Percentiles rank a stretch among this genome's conserved stretches.
phyloP scores from a whole-genome alignment of 331 rosid genomes.

The Malus hybrid region DNA sequence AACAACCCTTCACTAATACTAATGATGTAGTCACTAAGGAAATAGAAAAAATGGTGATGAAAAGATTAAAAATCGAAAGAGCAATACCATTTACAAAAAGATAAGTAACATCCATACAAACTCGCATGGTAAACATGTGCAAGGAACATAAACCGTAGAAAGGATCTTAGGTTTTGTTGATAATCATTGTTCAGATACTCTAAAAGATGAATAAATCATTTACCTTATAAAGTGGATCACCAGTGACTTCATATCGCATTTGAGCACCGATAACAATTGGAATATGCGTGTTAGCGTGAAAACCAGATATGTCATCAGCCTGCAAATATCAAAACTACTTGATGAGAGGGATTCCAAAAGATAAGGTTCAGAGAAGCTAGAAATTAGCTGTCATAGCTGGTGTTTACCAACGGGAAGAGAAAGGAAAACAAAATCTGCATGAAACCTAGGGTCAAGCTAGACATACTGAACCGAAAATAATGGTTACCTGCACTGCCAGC shows the following conservation, averaged over 20 bases:
- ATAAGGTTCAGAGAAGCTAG: not conserved
- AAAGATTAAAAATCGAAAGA: not conserved
- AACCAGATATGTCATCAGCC: constrained; percentile 65
- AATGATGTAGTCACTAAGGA: not conserved
- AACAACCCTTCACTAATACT: not conserved
- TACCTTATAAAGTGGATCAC: constrained; percentile 88
- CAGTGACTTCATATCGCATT: constrained; percentile 76
- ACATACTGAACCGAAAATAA: not conserved
- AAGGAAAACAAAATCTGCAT: not conserved
- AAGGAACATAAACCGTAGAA: not conserved
- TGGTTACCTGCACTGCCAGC: constrained; percentile 76
- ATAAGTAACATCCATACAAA: not conserved
- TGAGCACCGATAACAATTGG: constrained; percentile 85
- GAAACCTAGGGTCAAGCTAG: not conserved
- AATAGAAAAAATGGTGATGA: not conserved
- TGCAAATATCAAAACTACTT: constrained; percentile 15
- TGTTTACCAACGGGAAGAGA: not conserved
- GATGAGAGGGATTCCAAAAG: not conserved
- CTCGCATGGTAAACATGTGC: not conserved
- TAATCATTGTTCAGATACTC: not conserved
- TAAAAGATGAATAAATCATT: not conserved
- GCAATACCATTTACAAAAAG: not conserved
- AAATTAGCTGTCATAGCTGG: not conserved
- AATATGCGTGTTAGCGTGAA: constrained; percentile 82
- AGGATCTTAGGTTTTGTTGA: not conserved